phyloP scores from a whole-genome alignment of 306 rosid genomes.

The Quercus bicolor region DNA sequence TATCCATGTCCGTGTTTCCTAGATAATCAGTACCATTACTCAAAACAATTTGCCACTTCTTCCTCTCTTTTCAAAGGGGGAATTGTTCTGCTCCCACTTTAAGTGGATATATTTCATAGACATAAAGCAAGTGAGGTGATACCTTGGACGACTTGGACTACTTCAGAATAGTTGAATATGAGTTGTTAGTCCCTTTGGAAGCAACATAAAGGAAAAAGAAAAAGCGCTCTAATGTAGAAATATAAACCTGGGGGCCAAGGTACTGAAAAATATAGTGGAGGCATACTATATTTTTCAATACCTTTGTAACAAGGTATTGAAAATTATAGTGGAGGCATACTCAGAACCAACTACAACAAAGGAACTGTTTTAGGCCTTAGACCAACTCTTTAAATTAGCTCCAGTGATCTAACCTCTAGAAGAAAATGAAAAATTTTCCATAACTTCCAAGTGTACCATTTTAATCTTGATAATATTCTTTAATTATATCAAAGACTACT shows the following conservation, averaged over 20 bases:
- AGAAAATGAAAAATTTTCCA: too few species aligned
- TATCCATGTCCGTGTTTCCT: rapidly evolving
- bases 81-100: background rate
- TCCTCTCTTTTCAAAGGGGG: background rate
- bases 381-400: too few species aligned
- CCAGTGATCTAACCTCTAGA: too few species aligned
- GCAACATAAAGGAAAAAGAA: background rate
- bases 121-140: background rate
- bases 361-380: too few species aligned
- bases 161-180: background rate
- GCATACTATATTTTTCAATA: background rate
- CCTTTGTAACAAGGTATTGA: background rate
- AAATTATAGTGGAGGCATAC: background rate
- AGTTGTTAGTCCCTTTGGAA: background rate
- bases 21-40: background rate
- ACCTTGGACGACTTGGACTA: background rate
- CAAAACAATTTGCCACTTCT: background rate
- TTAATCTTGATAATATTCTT: background rate
- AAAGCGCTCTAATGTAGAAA: background rate
- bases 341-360: background rate
- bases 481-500: background rate
- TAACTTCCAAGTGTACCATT: background rate
- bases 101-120: background rate
- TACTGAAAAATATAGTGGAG: background rate
- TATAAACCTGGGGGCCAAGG: background rate